Evolutionary conservation across 1,284 basidiomycete genomes (phyloP).

Genomic region (Earliella scabrosa): DNA sequence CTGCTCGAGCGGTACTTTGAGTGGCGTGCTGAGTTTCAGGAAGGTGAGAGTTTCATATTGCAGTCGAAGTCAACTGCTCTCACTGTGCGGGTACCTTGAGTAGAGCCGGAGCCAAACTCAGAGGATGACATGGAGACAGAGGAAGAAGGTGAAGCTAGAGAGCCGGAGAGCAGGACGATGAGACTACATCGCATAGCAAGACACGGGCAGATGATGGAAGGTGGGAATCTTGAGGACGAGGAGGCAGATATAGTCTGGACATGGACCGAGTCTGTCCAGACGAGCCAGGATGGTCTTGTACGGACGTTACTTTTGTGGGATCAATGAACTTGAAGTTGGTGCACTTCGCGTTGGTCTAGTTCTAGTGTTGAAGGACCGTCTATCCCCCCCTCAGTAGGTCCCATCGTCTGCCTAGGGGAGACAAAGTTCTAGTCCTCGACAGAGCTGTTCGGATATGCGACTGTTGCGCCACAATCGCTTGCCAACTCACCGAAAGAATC

Average conservation of each 20-base stretch:
- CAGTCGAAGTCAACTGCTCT: too few relatives aligned
- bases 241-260: background rate
- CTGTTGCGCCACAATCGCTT: too few relatives aligned
- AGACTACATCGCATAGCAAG: background rate
- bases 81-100: too few relatives aligned
- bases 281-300: background rate
- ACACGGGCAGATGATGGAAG: background rate
- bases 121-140: background rate
- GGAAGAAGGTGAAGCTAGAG: background rate
- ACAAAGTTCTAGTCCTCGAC: too few relatives aligned
- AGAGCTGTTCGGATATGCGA: too few relatives aligned
- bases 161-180: background rate
- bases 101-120: too few relatives aligned
- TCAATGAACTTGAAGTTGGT: too few relatives aligned
- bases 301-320: slow-evolving; percentile 5
- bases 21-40: slow-evolving; percentile 17
- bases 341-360: too few relatives aligned
- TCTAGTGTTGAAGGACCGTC: too few relatives aligned
- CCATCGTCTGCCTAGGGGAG: too few relatives aligned
- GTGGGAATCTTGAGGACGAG: background rate
- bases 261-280: background rate
- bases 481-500: too few relatives aligned
- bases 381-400: too few relatives aligned
- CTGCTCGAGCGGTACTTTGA: slow-evolving; percentile 29
- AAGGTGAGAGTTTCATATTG: slow-evolving; percentile 3